Evolutionary conservation across 345 rosid species (phyloP), one percentile per base, ranked within the genome.

Genomic region (Chamaenerion angustifolium): DNA sequence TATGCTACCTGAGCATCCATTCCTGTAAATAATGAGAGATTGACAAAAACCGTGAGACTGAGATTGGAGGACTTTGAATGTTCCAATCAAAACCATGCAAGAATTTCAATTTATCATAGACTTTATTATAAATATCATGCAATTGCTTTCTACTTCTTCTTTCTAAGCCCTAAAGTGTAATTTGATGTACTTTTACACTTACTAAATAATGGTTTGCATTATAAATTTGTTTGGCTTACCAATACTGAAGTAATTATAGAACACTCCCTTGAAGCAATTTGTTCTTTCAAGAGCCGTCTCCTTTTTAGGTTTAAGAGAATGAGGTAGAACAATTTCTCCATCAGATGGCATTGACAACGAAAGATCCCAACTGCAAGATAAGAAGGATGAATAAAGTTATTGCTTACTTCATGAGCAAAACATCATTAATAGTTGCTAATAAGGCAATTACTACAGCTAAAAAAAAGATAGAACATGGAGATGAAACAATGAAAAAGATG

Each of bases 1-100:
- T 88, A 88, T 31, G 95, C 99, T 52, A 93, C 88, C 71, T 85
- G 92, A 63, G 99, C 99, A 64, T 93, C 99, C 99, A 93, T 93
- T 55, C 99, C 98, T 87, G 62, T 11, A 58, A 16, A 54, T 48
- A 7, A 41, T 19, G 35, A 55, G 43, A 49, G 54, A 56, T 27
- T 10, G 44, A 0, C 11, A 12, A 42, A 45, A 40, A 45, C 35
- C 35, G 37, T 37, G 37, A 56, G 16, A 12, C 25, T 21, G 25
- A 21, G 25, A 21, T 21, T 12, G 23, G 49, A 46, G 14, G 49
- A 14, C 23, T 15, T 46, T 15, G 23, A 14, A 46, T 46, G 18
- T 31, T 10, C 27, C 40, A 43, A 40, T 3, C 1, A 46, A 47
- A 46, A n/a, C 21, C 15, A 31, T 31, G 37, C 37, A 31, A 31